phyloP scores from a whole-genome alignment of 2,329 filamentous ascomycete genomes.

The Ophiocordyceps unilateralis region DNA sequence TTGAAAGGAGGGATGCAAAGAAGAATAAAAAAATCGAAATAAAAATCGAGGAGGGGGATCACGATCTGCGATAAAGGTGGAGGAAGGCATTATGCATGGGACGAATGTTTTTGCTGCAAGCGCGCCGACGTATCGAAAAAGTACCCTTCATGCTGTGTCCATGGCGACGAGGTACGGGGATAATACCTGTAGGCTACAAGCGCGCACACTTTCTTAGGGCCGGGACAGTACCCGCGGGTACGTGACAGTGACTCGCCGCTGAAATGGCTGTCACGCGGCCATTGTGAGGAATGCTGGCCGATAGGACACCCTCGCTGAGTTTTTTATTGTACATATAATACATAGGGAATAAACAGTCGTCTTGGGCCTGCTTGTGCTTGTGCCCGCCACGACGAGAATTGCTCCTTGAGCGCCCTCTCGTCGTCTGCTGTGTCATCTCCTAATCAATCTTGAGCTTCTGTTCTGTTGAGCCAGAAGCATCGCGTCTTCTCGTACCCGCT shows the following conservation, averaged over 20 bases:
- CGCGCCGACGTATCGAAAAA: not conserved
- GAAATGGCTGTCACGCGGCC: not conserved
- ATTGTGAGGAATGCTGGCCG: not conserved
- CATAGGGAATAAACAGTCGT: too few species aligned
- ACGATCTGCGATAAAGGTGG: not conserved
- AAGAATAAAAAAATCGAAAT: not conserved
- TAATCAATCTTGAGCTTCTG: too few species aligned
- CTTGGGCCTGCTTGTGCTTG: too few species aligned
- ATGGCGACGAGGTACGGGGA: not conserved
- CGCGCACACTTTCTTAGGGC: not conserved
- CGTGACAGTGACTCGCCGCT: too few species aligned
- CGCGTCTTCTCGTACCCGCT: too few species aligned
- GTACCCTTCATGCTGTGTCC: not conserved
- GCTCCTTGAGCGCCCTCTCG: too few species aligned
- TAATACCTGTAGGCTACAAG: not conserved
- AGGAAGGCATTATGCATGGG: not conserved
- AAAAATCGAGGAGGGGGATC: not conserved
- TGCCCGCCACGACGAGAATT: too few species aligned
- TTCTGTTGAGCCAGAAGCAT: too few species aligned
- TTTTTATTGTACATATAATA: too few species aligned
- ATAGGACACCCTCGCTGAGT: too few species aligned
- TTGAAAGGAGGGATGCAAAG: not conserved
- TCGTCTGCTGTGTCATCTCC: too few species aligned
- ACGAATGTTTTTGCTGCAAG: not conserved
- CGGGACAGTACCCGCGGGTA: not conserved